phyloP scores from a whole-genome alignment of 805 yeast species.

The Wickerhamia fluorescens region DNA sequence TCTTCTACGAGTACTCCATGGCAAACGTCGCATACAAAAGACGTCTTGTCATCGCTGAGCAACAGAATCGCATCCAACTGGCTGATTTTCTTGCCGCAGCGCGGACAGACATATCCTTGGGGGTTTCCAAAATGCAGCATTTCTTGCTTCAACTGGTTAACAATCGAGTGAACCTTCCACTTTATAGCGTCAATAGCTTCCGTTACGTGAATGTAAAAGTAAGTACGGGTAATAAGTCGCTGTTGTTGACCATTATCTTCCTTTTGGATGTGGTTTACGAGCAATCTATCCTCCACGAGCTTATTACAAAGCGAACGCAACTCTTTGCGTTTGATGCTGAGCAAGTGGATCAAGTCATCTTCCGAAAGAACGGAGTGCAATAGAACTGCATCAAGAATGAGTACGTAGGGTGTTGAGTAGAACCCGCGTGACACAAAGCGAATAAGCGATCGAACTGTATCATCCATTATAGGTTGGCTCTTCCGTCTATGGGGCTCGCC shows the following conservation, averaged over 20 bases:
- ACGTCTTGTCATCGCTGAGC: conserved; percentile 70
- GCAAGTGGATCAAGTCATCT: conserved; percentile 76
- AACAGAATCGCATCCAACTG: conserved; percentile 84
- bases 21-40: conserved; percentile 81
- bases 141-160: conserved; percentile 70
- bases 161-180: conserved; percentile 91
- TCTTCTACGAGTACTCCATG: conserved; percentile 75
- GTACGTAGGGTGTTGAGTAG: conserved; percentile 75
- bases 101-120: conserved; percentile 88
- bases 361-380: conserved; percentile 88
- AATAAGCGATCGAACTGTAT: conserved; percentile 46
- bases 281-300: conserved; percentile 75
- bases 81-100: conserved; percentile 73
- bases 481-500: too few relatives aligned
- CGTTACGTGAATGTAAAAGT: conserved; percentile 81
- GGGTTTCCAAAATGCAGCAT: conserved; percentile 82
- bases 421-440: conserved; percentile 82
- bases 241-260: conserved; percentile 49
- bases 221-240: conserved; percentile 67
- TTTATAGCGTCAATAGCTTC: conserved; percentile 94
- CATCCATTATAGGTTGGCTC: conserved; percentile 38
- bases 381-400: conserved; percentile 79
- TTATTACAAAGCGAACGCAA: conserved; percentile 75
- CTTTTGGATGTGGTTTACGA: conserved; percentile 65
- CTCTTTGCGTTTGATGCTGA: conserved; percentile 83